These are phyloP conservation scores for Cystobasidium sp. DNA, from an alignment of 1,284 basidiomycete species.

Conservation along the genomic window DNA sequence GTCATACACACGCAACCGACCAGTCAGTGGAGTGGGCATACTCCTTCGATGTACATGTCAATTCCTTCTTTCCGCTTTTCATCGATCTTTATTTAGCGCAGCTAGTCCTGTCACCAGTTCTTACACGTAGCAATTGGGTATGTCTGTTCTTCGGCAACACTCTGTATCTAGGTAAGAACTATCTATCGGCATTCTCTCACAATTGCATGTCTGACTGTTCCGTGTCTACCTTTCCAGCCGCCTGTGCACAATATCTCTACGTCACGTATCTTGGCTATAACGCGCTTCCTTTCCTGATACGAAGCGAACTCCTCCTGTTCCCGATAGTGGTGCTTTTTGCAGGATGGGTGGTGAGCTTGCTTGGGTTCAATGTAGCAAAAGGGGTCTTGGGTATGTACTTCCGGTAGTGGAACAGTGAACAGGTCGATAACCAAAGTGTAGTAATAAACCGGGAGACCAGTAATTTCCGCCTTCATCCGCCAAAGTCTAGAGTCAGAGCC, in stretches of 20 bases:
- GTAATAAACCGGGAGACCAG: background rate
- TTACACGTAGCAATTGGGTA: slow-evolving; percentile 83
- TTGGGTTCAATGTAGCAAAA: slow-evolving; percentile 86
- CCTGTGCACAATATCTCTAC: slow-evolving; percentile 85
- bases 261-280: slow-evolving; percentile 86
- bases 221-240: slow-evolving; percentile 52
- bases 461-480: slow-evolving; percentile 1
- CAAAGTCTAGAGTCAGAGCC: slow-evolving; percentile 37
- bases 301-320: slow-evolving; percentile 80
- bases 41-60: slow-evolving; percentile 92
- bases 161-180: slow-evolving; percentile 53
- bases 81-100: slow-evolving; percentile 84
- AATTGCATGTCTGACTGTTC: background rate
- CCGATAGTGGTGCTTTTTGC: slow-evolving; percentile 82
- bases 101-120: slow-evolving; percentile 77
- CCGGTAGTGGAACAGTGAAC: slow-evolving; percentile 55
- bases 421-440: background rate
- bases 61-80: slow-evolving; percentile 90
- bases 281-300: slow-evolving; percentile 87
- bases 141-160: slow-evolving; percentile 86
- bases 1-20: slow-evolving; percentile 55
- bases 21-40: slow-evolving; percentile 67
- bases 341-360: slow-evolving; percentile 75
- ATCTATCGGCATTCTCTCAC: background rate
- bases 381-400: slow-evolving; percentile 79